Base-by-base conservation (phyloP, 495 filamentous ascomycete genomes). In the Neurospora sp. region DNA sequence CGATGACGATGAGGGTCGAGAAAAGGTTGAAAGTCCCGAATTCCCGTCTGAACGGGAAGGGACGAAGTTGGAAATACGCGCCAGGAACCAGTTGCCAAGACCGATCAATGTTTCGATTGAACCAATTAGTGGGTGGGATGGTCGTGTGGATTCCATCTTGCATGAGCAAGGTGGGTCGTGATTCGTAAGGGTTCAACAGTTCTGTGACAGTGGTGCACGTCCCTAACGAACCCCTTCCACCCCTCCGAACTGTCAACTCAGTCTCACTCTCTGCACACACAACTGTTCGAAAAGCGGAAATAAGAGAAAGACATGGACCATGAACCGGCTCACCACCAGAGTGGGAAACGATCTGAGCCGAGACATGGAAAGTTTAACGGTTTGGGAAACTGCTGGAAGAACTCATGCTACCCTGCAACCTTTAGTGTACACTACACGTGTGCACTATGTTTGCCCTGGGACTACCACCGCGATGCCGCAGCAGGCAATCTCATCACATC, bases 11-110 rank as follows among this genome's bases (percentile, higher is more conserved):
- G 53, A 61, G 22, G 53, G 27, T 61, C 14, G 27, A 16, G 10
- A 18, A 9, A 35, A 35, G 27, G 27, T 14, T 61, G 12, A 3
- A 35, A 61, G 22, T 61, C 27, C 27, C 12, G 27, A 61, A 35
- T 61, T 35, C 22, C 12, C 12, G 48, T 31, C 53, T 61, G 53
- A 35, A 61, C 40, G 65, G 31, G 38, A 53, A 41, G 72, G 39
- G 45, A 75, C 40, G 71, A 74, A 71, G 72, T 77, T 72, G 71
- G 53, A 78, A 78, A 79, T 85, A 85, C 76, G 79, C 83, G 83
- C 84, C 83, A 80, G 84, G 80, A 78, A 81, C 78, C 80, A 78
- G 70, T 77, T 81, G 77, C 78, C 75, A 81, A 76, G 76, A 71
- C 77, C 75, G 75, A 79, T 77, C 72, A 71, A 72, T 27, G 48